These are phyloP conservation scores for Microsporum ferrugineum DNA, from an alignment of 2,329 filamentous ascomycete species.

Conservation along the genomic window DNA sequence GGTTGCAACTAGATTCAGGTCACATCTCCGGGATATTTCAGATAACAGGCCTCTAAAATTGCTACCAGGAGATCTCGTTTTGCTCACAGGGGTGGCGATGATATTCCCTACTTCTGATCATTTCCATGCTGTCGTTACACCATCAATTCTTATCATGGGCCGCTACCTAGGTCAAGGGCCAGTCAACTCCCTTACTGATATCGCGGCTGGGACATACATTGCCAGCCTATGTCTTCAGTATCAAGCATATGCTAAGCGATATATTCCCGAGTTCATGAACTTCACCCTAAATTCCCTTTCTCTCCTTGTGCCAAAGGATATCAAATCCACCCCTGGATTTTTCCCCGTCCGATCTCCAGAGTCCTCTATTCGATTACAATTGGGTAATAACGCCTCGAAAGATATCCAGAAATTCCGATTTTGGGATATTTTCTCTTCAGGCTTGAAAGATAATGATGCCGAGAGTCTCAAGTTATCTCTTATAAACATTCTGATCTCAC, in stretches of 20 bases:
- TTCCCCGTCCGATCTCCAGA: conserved; percentile 53
- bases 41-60: conserved; percentile 42
- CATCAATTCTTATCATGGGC: conserved; percentile 72
- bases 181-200: conserved; percentile 53
- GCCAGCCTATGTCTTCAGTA: conserved; percentile 70
- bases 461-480: conserved; percentile 48
- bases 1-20: conserved; percentile 65
- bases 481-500: conserved; percentile 49
- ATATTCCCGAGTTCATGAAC: conserved; percentile 77
- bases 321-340: conserved; percentile 38
- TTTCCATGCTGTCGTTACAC: conserved; percentile 90
- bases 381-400: conserved; percentile 29
- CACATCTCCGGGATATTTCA: conserved; percentile 51
- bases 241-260: conserved; percentile 71
- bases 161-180: conserved; percentile 71
- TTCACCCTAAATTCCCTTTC: conserved; percentile 66
- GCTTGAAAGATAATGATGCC: conserved; percentile 18
- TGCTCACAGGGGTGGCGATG: conserved; percentile 71
- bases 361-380: conserved; percentile 13
- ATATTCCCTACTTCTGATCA: conserved; percentile 95
- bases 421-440: conserved; percentile 41
- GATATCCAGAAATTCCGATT: conserved; percentile 46
- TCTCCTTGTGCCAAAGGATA: conserved; percentile 49
- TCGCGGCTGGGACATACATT: conserved; percentile 66
- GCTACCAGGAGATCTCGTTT: conserved; percentile 59